These are phyloP conservation scores for Lantana camara DNA, from an alignment of 257 asterid species.

Conservation along the genomic window DNA sequence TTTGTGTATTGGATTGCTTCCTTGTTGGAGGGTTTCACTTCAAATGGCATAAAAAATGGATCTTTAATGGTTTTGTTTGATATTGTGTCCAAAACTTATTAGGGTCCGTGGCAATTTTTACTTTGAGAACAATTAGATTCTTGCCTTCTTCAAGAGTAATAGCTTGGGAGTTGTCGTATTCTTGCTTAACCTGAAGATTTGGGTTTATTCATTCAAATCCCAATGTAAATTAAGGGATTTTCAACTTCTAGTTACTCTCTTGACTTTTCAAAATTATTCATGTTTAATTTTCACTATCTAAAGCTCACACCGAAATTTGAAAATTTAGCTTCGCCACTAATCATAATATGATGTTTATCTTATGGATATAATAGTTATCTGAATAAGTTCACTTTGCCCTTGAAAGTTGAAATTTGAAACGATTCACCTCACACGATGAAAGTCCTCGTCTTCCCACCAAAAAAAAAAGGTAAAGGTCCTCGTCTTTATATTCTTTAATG, in stretches of 20 bases:
- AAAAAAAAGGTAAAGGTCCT: too few species aligned
- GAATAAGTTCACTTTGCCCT: too few species aligned
- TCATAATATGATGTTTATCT: too few species aligned
- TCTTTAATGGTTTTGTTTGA: constrained; percentile 27
- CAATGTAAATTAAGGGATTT: not conserved
- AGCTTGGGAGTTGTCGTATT: constrained; percentile 23
- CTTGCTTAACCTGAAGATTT: constrained; percentile 34
- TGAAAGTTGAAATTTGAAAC: too few species aligned
- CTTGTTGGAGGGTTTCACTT: constrained; percentile 21
- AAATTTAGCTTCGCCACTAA: too few species aligned
- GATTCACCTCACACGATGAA: too few species aligned
- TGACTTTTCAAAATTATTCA: too few species aligned
- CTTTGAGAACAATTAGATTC: constrained; percentile 26
- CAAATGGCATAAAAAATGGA: constrained; percentile 27
- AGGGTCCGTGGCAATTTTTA: constrained; percentile 35
- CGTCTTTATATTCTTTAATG: too few species aligned
- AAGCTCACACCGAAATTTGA: too few species aligned
- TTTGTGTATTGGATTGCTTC: constrained; percentile 27
- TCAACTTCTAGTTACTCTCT: constrained; percentile 18
- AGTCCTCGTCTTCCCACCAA: too few species aligned
- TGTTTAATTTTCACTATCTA: too few species aligned
- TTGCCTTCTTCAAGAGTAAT: constrained; percentile 35
- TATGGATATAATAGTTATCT: too few species aligned
- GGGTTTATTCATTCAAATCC: constrained; percentile 41
- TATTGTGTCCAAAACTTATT: constrained; percentile 21